These are phyloP conservation scores for Phaffomyces antillensis DNA, from an alignment of 805 yeast genomes.

Conservation along the genomic window DNA sequence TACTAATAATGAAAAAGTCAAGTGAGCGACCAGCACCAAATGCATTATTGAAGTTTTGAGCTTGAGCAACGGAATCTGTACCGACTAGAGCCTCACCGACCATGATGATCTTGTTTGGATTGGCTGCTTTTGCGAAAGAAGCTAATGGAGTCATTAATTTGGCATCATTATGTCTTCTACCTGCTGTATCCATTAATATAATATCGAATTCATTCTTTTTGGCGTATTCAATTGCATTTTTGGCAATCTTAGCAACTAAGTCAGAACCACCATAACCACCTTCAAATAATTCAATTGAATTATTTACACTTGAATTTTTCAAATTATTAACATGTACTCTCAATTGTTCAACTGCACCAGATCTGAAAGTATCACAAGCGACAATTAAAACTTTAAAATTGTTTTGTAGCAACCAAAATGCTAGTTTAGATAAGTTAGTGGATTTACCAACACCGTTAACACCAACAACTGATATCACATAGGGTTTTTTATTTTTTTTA, in stretches of 20 bases:
- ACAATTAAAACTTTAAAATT: constrained; percentile 81
- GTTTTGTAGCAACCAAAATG: constrained; percentile 92
- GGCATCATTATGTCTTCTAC: constrained; percentile 92
- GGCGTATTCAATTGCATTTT: constrained; percentile 81
- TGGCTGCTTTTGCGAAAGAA: constrained; percentile 90
- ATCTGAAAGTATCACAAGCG: constrained; percentile 96
- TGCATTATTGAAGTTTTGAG: constrained; percentile 85
- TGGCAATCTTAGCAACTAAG: constrained; percentile 86
- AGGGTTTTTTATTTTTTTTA: constrained; percentile 43
- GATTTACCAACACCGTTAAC: constrained; percentile 98
- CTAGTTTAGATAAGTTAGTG: constrained; percentile 87
- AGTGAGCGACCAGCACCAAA: constrained; percentile 76
- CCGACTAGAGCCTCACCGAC: constrained; percentile 98
- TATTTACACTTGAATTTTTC: constrained; percentile 52
- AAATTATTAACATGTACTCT: constrained; percentile 88
- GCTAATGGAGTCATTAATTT: constrained; percentile 93
- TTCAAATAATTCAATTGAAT: constrained; percentile 64
- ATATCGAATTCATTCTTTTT: constrained; percentile 65
- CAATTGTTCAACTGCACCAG: constrained; percentile 98
- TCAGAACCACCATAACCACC: constrained; percentile 98
- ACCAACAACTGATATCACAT: constrained; percentile 95
- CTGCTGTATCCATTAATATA: constrained; percentile 94
- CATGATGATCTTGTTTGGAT: constrained; percentile 95
- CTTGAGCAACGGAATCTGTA: constrained; percentile 94
- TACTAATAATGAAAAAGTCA: constrained; percentile 88